Percentiles rank a stretch among this genome's conserved stretches.
Conservation (phyloP, 495 filamentous ascomycete genomes). For the Xylaria grammica region DNA sequence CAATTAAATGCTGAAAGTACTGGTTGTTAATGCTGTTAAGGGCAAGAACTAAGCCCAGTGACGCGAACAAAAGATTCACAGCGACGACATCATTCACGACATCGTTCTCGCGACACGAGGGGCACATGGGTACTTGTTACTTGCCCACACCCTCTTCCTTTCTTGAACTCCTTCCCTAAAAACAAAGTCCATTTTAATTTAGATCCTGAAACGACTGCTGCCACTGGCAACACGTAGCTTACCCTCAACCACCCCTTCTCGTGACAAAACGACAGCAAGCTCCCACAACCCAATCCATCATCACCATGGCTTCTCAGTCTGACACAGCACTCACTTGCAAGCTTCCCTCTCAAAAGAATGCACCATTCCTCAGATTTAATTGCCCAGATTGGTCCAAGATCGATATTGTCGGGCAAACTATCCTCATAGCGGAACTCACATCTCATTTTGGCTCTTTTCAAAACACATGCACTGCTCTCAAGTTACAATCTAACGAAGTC, state of each 20-base stretch:
- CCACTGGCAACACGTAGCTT: background rate
- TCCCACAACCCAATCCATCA: background rate
- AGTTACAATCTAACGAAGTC: constrained; percentile 6
- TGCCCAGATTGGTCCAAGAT: constrained; percentile 13
- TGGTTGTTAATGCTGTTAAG: background rate
- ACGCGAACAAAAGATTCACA: background rate
- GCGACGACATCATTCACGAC: background rate
- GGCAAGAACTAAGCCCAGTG: background rate
- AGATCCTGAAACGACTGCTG: background rate
- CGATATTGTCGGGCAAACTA: constrained; percentile 14
- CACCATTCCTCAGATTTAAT: background rate
- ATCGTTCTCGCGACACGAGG: no score
- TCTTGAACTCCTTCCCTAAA: background rate
- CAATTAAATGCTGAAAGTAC: no score
- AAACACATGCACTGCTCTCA: background rate
- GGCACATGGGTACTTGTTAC: background rate
- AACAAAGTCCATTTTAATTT: no score
- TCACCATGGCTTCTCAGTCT: background rate
- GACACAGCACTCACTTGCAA: constrained; percentile 13
- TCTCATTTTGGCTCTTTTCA: constrained; percentile 12
- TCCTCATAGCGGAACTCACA: constrained; percentile 8
- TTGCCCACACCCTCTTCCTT: background rate
- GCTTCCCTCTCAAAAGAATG: background rate
- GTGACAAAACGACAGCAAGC: background rate
- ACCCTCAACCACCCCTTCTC: background rate